These are phyloP conservation scores for Phylloporus sp. DNA, from an alignment of 1,284 basidiomycete species.

Conservation along the genomic window DNA sequence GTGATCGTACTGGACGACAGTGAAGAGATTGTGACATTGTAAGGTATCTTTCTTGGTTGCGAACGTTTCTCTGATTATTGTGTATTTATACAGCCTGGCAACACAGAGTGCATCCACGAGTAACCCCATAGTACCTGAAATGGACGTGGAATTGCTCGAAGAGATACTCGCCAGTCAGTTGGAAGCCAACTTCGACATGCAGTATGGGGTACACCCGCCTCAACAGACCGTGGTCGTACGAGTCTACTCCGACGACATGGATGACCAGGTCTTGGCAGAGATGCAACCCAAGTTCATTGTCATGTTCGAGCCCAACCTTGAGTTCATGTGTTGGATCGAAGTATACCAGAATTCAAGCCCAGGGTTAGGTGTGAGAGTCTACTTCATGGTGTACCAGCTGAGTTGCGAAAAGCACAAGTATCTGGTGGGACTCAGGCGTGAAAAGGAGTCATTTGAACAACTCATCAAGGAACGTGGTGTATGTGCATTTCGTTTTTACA, in stretches of 20 bases:
- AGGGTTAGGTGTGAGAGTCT: slow-evolving; percentile 86
- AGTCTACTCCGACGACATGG: slow-evolving; percentile 90
- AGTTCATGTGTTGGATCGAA: slow-evolving; percentile 93
- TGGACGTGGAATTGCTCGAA: slow-evolving; percentile 39
- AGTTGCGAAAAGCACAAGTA: slow-evolving; percentile 97
- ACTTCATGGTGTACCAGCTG: slow-evolving; percentile 92
- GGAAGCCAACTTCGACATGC: slow-evolving; percentile 67
- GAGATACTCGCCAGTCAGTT: slow-evolving; percentile 31
- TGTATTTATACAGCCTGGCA: slow-evolving; percentile 24
- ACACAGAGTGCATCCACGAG: slow-evolving; percentile 16
- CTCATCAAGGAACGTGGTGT: slow-evolving; percentile 93
- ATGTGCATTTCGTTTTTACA: slow-evolving; percentile 37
- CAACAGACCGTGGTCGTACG: slow-evolving; percentile 87
- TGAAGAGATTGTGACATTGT: slow-evolving; percentile 38
- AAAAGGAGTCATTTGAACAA: slow-evolving; percentile 95
- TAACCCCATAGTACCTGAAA: slow-evolving; percentile 25
- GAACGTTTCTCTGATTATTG: neutral
- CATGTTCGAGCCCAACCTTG: slow-evolving; percentile 94
- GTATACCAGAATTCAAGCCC: slow-evolving; percentile 86
- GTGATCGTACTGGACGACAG: slow-evolving; percentile 54
- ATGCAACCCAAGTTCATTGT: slow-evolving; percentile 91
- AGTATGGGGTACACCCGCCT: slow-evolving; percentile 83
- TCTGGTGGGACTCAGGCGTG: slow-evolving; percentile 83
- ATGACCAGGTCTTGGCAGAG: slow-evolving; percentile 89
- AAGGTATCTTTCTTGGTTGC: neutral